These are phyloP conservation scores for Vigna hirtella DNA, from an alignment of 306 rosid species.

Conservation along the genomic window DNA sequence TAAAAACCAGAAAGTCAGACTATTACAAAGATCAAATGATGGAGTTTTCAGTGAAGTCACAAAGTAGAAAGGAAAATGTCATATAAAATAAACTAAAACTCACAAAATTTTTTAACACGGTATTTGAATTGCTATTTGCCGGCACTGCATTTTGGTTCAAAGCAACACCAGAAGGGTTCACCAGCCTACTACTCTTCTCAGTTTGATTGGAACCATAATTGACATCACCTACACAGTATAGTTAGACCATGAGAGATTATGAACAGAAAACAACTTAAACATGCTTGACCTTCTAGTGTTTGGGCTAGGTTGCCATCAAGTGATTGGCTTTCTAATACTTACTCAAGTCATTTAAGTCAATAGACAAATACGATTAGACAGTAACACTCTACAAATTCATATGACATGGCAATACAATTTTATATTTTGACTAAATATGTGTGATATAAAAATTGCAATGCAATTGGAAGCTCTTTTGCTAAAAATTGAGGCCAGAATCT, in stretches of 20 bases:
- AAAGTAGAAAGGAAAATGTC: conserved; percentile 31
- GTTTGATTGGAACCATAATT: conserved; percentile 51
- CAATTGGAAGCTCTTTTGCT: conserved; percentile 36
- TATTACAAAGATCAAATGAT: conserved; percentile 1
- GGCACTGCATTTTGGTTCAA: conserved; percentile 53
- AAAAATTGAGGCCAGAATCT: conserved; percentile 16
- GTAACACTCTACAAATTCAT: conserved; percentile 8
- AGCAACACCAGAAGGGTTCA: conserved; percentile 44
- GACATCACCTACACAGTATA: conserved; percentile 61
- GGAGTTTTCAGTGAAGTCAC: conserved; percentile 21
- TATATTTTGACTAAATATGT: conserved; percentile 10
- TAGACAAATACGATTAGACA: conserved; percentile 2
- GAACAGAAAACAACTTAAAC: conserved; percentile 37
- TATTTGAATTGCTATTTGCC: conserved; percentile 52
- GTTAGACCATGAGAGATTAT: conserved; percentile 28
- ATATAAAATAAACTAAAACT: conserved; percentile 47
- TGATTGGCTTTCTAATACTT: conserved; percentile 12
- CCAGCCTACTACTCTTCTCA: conserved; percentile 55
- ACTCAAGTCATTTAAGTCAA: conserved; percentile 8
- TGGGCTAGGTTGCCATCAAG: conserved; percentile 35
- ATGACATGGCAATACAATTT: conserved; percentile 28
- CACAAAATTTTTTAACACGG: conserved; percentile 56
- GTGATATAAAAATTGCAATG: conserved; percentile 10
- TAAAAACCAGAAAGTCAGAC: background rate
- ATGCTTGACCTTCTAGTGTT: background rate